Evolutionary conservation across 148 eudicot species (phyloP).

Genomic region (Dysphania ambrosioides): DNA sequence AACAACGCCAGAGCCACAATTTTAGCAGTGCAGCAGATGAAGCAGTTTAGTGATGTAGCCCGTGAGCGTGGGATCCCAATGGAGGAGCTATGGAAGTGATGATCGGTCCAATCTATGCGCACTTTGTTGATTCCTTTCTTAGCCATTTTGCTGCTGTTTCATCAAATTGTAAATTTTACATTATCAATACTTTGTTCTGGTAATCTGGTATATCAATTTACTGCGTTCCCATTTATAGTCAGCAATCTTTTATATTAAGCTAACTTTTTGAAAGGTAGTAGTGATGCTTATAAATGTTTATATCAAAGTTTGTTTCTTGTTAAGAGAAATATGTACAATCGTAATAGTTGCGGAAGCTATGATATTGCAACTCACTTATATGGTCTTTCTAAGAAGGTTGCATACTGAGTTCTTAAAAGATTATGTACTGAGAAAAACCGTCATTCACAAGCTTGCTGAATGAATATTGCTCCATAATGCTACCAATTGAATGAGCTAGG

Average conservation of each 20-base stretch:
- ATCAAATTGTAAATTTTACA: slow-evolving; percentile 17
- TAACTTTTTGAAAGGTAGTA: not conserved
- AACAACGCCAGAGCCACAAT: slow-evolving; percentile 96
- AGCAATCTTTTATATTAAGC: not conserved
- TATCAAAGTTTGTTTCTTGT: not conserved
- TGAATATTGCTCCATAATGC: no score
- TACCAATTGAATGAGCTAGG: no score
- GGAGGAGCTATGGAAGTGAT: slow-evolving; percentile 97
- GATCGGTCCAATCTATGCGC: not conserved
- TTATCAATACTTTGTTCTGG: not conserved
- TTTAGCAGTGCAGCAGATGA: slow-evolving; percentile 66
- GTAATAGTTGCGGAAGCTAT: not conserved
- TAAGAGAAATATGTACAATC: not conserved
- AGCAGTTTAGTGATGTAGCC: slow-evolving; percentile 79
- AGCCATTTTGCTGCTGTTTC: slow-evolving; percentile 5
- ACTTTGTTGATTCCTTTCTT: slow-evolving; percentile 5
- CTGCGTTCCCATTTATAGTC: not conserved
- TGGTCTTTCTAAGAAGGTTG: no score
- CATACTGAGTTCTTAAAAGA: not conserved
- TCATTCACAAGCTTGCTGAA: no score
- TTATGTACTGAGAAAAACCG: no score
- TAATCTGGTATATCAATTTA: not conserved
- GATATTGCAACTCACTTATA: no score
- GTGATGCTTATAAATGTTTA: not conserved
- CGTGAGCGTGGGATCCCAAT: slow-evolving; percentile 90